Base-by-base conservation (phyloP, 257 asterid species). In the Forsythia suspensa region DNA sequence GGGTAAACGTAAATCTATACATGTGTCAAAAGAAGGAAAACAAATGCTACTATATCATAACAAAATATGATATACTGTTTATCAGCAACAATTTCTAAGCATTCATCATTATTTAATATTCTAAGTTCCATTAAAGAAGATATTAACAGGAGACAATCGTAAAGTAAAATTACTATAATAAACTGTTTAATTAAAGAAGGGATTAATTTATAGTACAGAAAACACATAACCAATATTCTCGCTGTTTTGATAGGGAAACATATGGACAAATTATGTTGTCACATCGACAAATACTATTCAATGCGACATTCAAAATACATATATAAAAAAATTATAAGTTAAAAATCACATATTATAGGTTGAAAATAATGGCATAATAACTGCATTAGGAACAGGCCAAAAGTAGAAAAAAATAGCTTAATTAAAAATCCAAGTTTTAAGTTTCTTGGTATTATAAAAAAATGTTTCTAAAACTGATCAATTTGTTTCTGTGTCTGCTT, bases 191-290 rank as follows among this genome's bases (percentile, higher is more conserved):
- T 34, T 72, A 12, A 65, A 8, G 63, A 40, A 65, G 34, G 34
- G 55, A 61, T 37, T n/a, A 63, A 80, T n/a, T 63, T 20, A 63
- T 63, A 36, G 51, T 1, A 57, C 55, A 82, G 79, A 77, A 82
- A 86, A 81, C 94, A 86, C 72, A 73, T 34, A 78, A 75, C 83
- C 94, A 85, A 89, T 91, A 86, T 89, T 91, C 91, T 85, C 91
- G 92, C 77, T 84, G 90, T 73, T 85, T 85, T 89, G 92, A 82
- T 76, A 78, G 89, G 90, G 89, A 81, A 91, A 89, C 92, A 91
- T 80, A 77, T 72, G 75, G 96, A 91, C 94, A 91, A 80, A 79
- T 67, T 79, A 81, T 89, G 92, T 85, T 80, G 92, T 91, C 91
- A 80, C 86, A 79, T 87, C 90, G 73, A 78, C 89, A 84, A 48